Evolutionary conservation across 352 stramenopile genomes (phyloP).

Genomic region (Globisporangium splendens): DNA sequence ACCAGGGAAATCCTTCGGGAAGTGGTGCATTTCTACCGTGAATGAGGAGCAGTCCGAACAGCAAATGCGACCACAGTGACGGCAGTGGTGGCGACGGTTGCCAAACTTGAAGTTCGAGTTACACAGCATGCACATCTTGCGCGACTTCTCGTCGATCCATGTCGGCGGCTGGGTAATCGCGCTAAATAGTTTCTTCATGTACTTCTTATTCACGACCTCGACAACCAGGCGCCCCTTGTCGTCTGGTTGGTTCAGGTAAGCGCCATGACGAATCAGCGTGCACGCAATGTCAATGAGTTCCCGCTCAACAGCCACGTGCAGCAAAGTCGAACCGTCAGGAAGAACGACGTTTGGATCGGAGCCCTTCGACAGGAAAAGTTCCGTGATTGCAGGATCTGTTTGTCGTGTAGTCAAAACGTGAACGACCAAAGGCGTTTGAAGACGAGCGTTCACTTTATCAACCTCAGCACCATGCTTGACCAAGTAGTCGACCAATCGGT

Average conservation of each 20-base stretch:
- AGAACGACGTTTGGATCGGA: constrained; percentile 73
- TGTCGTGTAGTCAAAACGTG: constrained; percentile 86
- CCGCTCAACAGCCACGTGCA: constrained; percentile 79
- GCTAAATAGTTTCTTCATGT: constrained; percentile 80
- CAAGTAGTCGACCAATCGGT: constrained; percentile 76
- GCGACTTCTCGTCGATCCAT: constrained; percentile 81
- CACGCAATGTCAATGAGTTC: constrained; percentile 82
- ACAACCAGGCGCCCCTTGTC: constrained; percentile 70
- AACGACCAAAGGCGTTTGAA: constrained; percentile 77
- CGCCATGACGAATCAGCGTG: constrained; percentile 61
- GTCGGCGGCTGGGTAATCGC: constrained; percentile 68
- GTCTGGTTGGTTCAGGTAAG: constrained; percentile 71
- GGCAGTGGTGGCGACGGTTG: constrained; percentile 77
- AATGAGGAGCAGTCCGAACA: constrained; percentile 82
- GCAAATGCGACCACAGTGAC: constrained; percentile 82
- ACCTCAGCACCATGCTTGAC: constrained; percentile 81
- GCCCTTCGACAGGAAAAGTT: constrained; percentile 61
- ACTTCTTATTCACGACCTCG: constrained; percentile 76
- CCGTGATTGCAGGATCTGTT: constrained; percentile 74
- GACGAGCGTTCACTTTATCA: constrained; percentile 79
- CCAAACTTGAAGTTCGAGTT: constrained; percentile 74
- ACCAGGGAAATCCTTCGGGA: constrained; percentile 83
- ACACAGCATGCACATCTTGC: constrained; percentile 72
- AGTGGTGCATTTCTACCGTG: constrained; percentile 73
- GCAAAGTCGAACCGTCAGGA: constrained; percentile 73